These are phyloP conservation scores for Quercus berberidifolia DNA, from an alignment of 306 rosid species.

Conservation along the genomic window DNA sequence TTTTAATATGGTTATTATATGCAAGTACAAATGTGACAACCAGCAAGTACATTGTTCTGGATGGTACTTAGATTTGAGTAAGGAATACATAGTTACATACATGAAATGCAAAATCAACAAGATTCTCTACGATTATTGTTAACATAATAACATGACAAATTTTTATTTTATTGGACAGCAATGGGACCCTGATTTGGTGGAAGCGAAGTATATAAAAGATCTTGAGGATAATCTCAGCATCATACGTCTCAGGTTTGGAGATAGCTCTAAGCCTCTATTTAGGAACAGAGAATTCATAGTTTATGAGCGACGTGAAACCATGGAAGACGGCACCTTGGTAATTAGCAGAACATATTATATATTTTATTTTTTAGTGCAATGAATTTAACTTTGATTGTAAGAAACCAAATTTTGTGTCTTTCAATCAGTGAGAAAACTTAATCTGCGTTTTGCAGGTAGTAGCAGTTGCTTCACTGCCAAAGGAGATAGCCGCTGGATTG, in stretches of 20 bases:
- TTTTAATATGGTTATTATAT: not conserved
- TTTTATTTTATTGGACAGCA: slow-evolving; percentile 52
- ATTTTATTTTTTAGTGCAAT: not conserved
- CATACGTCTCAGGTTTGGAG: slow-evolving; percentile 76
- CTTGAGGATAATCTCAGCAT: slow-evolving; percentile 74
- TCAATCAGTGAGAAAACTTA: not conserved
- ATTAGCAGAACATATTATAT: not conserved
- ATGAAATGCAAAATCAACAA: not conserved
- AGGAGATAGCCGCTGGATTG: slow-evolving; percentile 85
- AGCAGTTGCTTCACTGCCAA: slow-evolving; percentile 88
- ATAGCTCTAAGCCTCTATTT: slow-evolving; percentile 75
- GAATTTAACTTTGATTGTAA: not conserved
- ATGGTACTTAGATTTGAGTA: not conserved
- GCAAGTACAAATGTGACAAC: not conserved
- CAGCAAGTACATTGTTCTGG: not conserved
- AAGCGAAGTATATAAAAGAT: slow-evolving; percentile 76
- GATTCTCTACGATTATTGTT: not conserved
- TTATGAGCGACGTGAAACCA: slow-evolving; percentile 81
- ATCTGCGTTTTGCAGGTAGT: slow-evolving; percentile 51
- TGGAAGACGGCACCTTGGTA: slow-evolving; percentile 93
- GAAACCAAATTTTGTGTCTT: not conserved
- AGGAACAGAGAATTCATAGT: slow-evolving; percentile 82
- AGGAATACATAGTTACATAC: not conserved
- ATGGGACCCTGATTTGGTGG: slow-evolving; percentile 91
- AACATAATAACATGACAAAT: not conserved